A percentile compares a stretch with the other conserved stretches of the same genome.
These are phyloP conservation scores for Rhodotorula kratochvilovae DNA, from an alignment of 768 basidiomycete genomes.

Conservation along the genomic window DNA sequence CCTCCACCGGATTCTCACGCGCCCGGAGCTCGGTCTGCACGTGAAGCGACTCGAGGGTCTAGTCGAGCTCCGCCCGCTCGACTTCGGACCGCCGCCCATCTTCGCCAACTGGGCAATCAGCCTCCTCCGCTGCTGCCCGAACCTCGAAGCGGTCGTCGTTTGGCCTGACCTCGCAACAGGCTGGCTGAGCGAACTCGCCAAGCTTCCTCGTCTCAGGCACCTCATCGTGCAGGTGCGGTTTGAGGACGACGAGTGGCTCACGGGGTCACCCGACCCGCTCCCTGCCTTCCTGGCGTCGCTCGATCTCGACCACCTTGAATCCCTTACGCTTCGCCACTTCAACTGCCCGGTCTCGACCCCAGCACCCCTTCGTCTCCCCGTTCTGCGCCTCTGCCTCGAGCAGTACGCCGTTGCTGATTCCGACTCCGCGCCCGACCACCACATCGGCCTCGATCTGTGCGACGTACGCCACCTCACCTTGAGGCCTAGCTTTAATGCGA, in stretches of 20 bases:
- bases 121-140: neutral
- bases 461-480: neutral
- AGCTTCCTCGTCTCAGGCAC: neutral
- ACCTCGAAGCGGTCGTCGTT: neutral
- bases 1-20: neutral
- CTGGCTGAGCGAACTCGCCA: neutral
- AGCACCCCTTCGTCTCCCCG: neutral
- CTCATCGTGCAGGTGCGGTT: neutral
- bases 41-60: neutral
- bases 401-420: too few species aligned
- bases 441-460: neutral
- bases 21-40: neutral
- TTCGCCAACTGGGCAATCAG: neutral
- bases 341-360: neutral
- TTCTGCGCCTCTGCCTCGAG: too few species aligned
- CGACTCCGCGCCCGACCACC: too few species aligned
- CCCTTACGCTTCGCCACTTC: neutral
- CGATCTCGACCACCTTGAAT: too few species aligned
- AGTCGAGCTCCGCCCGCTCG: neutral
- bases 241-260: too few species aligned
- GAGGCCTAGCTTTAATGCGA: neutral
- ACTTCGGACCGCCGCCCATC: neutral
- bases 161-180: neutral
- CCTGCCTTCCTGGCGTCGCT: neutral
- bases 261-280: too few species aligned